phyloP scores from a whole-genome alignment of 257 asterid genomes.

The Henckelia pumila region DNA sequence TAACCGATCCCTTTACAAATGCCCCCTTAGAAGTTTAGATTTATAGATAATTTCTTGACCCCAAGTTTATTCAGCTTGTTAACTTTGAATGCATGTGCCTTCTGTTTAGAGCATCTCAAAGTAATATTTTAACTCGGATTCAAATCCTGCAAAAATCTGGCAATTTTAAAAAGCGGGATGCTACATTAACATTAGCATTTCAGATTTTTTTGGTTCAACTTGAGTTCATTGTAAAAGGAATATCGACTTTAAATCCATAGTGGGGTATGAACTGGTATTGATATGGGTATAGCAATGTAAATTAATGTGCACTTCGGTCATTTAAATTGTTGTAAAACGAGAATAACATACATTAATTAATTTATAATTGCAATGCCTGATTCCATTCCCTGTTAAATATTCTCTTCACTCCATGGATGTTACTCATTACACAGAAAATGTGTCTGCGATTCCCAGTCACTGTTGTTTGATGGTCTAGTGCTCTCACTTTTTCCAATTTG shows the following conservation, averaged over 20 bases:
- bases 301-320: background rate
- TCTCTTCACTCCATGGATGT: slow-evolving; percentile 36
- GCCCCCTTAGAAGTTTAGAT: background rate
- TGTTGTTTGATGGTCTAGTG: background rate
- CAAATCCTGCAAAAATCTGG: background rate
- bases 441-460: background rate
- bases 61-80: background rate
- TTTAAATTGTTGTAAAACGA: slow-evolving; percentile 22
- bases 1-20: background rate
- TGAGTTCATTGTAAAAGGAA: background rate
- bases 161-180: background rate
- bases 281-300: background rate
- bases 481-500: background rate
- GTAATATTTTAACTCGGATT: background rate
- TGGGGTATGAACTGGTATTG: background rate
- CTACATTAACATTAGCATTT: background rate
- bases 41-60: background rate
- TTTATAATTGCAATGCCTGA: background rate
- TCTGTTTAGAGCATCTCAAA: background rate
- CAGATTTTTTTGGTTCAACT: background rate
- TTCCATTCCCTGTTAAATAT: slow-evolving; percentile 8
- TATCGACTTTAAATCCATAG: background rate
- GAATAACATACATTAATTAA: slow-evolving; percentile 2
- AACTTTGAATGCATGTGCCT: background rate
- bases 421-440: background rate